Evolutionary conservation across 768 basidiomycete genomes (phyloP).

Genomic region (Cytidiella melzeri): DNA sequence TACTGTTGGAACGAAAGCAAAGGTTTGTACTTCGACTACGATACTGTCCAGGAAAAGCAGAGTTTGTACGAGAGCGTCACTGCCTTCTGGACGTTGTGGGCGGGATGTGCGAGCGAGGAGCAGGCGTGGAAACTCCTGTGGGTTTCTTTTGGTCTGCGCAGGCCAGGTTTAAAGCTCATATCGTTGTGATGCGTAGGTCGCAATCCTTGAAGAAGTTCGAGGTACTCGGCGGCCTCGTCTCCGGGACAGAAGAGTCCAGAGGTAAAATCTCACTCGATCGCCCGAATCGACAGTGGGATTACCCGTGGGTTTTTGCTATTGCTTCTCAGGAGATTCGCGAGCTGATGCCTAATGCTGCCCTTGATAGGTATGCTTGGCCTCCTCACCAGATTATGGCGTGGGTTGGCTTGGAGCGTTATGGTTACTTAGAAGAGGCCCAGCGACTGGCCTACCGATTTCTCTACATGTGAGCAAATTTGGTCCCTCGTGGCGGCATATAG

Average conservation of each 20-base stretch:
- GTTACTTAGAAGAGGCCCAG: constrained; percentile 89
- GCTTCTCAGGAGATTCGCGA: background rate
- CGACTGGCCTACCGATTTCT: constrained; percentile 92
- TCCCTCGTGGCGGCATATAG: constrained; percentile 4
- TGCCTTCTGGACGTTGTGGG: constrained; percentile 94
- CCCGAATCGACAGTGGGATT: constrained; percentile 98
- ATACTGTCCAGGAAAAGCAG: constrained; percentile 86
- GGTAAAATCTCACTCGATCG: constrained; percentile 94
- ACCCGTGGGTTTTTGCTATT: constrained; percentile 57
- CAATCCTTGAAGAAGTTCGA: constrained; percentile 93
- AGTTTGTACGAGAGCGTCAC: constrained; percentile 97
- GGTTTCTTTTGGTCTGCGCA: constrained; percentile 26
- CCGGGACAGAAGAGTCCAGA: constrained; percentile 93
- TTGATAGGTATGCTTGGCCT: constrained; percentile 64
- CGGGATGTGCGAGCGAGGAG: constrained; percentile 93
- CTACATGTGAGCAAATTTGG: constrained; percentile 63
- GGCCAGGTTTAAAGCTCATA: background rate
- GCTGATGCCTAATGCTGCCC: background rate
- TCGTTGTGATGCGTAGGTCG: constrained; percentile 39
- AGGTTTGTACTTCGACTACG: constrained; percentile 93
- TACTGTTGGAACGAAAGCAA: constrained; percentile 97
- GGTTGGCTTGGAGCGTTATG: constrained; percentile 96
- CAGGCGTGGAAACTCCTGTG: constrained; percentile 93
- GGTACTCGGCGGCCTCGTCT: constrained; percentile 90
- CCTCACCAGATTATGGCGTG: constrained; percentile 98